phyloP scores from a whole-genome alignment of 78 protist species.

The Capsaspora owczarzaki region DNA sequence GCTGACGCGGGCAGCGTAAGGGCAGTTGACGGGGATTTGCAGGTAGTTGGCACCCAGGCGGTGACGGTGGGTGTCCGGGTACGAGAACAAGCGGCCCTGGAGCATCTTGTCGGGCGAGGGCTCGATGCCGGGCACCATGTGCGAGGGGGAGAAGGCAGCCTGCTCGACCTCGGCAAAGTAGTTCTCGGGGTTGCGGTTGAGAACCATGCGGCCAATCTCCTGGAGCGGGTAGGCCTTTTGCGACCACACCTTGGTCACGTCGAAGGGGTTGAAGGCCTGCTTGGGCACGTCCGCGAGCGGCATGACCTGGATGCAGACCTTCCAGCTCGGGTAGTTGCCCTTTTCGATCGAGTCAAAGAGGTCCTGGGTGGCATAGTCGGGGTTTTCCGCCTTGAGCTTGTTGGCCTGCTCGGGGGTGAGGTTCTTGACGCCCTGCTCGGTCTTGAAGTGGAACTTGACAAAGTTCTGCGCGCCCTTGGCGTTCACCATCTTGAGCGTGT shows the following conservation, averaged over 20 bases:
- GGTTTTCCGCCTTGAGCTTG: slow-evolving; percentile 40
- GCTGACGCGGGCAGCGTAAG: slow-evolving; percentile 35
- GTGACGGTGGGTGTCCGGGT: slow-evolving; percentile 77
- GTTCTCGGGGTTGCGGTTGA: slow-evolving; percentile 79
- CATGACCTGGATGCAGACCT: slow-evolving; percentile 61
- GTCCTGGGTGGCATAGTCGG: slow-evolving; percentile 61
- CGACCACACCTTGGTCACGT: slow-evolving; percentile 77
- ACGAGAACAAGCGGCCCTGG: slow-evolving; percentile 70
- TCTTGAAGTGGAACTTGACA: slow-evolving; percentile 59
- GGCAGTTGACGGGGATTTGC: slow-evolving; percentile 61
- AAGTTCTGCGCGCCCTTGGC: slow-evolving; percentile 30
- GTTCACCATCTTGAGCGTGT: slow-evolving; percentile 66
- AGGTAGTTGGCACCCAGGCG: slow-evolving; percentile 54
- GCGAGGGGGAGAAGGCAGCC: slow-evolving; percentile 74
- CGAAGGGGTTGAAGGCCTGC: slow-evolving; percentile 61
- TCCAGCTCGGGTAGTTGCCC: slow-evolving; percentile 65
- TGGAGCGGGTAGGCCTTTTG: slow-evolving; percentile 59
- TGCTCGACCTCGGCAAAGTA: slow-evolving; percentile 75
- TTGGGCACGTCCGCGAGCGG: slow-evolving; percentile 44
- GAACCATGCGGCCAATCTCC: slow-evolving; percentile 59
- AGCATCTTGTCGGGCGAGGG: slow-evolving; percentile 58
- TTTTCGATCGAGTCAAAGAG: slow-evolving; percentile 57
- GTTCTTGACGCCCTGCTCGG: slow-evolving; percentile 51
- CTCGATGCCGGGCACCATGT: slow-evolving; percentile 76
- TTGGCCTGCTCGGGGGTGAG: slow-evolving; percentile 57